phyloP scores from a whole-genome alignment of 805 yeast species.

The Zygosaccharomyces kombuchaensis region DNA sequence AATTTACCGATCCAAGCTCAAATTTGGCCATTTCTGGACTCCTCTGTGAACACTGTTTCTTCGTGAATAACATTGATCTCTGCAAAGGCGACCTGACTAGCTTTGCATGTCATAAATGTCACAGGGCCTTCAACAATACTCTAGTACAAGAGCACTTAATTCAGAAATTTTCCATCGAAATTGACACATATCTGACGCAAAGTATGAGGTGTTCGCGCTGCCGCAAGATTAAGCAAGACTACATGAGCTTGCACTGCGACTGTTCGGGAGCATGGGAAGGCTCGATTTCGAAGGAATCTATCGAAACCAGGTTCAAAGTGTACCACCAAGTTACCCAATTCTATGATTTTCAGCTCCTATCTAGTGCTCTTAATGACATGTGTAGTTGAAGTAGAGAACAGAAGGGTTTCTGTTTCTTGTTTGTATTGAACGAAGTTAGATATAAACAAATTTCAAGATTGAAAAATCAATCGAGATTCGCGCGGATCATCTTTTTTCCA shows the following conservation, averaged over 20 bases:
- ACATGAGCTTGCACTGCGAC: conserved; percentile 67
- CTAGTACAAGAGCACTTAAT: conserved; percentile 77
- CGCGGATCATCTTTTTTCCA: neutral
- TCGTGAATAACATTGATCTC: conserved; percentile 70
- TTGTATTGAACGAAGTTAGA: neutral
- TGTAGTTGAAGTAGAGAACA: neutral
- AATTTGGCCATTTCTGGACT: conserved; percentile 62
- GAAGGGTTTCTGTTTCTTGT: neutral
- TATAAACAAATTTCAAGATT: neutral
- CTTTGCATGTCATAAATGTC: conserved; percentile 68
- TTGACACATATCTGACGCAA: conserved; percentile 67
- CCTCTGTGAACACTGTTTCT: conserved; percentile 75
- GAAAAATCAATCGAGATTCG: neutral
- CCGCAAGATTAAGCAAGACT: conserved; percentile 56
- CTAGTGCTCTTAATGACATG: neutral
- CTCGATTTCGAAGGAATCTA: conserved; percentile 43
- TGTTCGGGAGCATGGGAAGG: conserved; percentile 88
- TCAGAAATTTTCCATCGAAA: conserved; percentile 50
- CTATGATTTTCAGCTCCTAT: conserved; percentile 57
- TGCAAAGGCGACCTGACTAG: conserved; percentile 55
- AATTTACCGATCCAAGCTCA: conserved; percentile 69
- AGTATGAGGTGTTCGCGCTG: conserved; percentile 82
- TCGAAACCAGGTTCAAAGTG: conserved; percentile 44
- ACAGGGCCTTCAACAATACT: conserved; percentile 56
- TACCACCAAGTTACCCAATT: conserved; percentile 56